Base-by-base conservation (phyloP, 192 early-diverging fungal species). In the Coemansia guatemalensis region DNA sequence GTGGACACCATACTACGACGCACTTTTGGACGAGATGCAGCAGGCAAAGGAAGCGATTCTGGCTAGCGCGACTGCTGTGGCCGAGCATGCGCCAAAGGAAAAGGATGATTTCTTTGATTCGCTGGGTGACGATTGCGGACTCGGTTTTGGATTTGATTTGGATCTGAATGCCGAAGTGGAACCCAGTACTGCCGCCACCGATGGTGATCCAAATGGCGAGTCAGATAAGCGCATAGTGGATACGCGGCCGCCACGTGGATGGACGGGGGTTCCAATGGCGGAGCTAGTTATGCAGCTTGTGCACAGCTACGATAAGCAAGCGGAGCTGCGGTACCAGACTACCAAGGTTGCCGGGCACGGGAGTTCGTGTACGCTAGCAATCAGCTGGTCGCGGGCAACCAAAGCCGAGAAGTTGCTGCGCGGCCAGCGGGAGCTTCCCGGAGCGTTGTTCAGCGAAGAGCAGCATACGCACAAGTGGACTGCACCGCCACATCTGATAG, bases 1-100 rank as follows among this genome's bases (percentile, higher is more conserved):
- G 53, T 75, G 73, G 73, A 62, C 62, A 3, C 53, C 27, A 8
- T 69, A 66, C 59, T 44, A 69, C 35, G 67, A 64, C 5, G 27
- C 59, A 5, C 57, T 75, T 30, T 39, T 75, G 8, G 51, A 65
- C 24, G 54, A 65, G 0, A 65, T 75, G 14, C 53, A 54, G 3
- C 29, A 48, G 0, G 60, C 62, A 20, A 55, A 60, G 8, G 0
- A 2, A 2, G 12, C 8, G 11, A 47, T 41, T 29, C 26, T 8
- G 18, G 25, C 41, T 14, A 21, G 30, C 5, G 48, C 48, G 55
- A 21, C 55, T 3, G 55, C 32, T 12, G 35, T 18, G 55, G 32
- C 51, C 7, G 26, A 11, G 51, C 8, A 5, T 6, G n/a, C 11
- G 26, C 8, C 60, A 50, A 32, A 14, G 8, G 11, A 54, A 2